These are phyloP conservation scores for Amborella trichopoda DNA, from an alignment of 164 flowering plant species.

Conservation along the genomic window DNA sequence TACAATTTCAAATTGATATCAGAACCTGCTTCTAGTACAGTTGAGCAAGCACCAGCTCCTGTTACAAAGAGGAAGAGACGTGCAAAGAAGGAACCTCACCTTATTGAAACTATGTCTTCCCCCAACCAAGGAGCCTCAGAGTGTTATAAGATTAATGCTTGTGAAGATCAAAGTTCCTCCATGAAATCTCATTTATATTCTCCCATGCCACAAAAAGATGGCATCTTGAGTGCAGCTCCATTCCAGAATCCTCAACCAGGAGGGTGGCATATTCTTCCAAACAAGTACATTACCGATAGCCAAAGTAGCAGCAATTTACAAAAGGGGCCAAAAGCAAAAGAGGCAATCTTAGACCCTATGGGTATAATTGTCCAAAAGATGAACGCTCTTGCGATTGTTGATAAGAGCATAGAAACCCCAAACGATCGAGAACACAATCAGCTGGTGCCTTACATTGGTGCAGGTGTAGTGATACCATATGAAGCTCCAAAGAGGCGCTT, in stretches of 20 bases:
- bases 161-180: no score
- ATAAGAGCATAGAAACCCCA: conserved; percentile 7
- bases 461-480: conserved; percentile 54
- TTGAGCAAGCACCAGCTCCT: no score
- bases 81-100: conserved; percentile 17
- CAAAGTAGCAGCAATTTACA: conserved; percentile 2
- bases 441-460: conserved; percentile 43
- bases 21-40: no score
- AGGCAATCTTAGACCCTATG: conserved; percentile 15
- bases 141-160: no score
- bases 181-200: no score
- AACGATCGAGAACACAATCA: conserved; percentile 24
- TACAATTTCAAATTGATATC: no score
- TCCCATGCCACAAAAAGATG: no score
- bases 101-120: not conserved
- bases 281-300: not conserved
- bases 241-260: not conserved
- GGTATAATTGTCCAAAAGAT: conserved; percentile 31
- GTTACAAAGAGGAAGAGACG: conserved; percentile 30
- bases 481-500: conserved; percentile 35
- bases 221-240: conserved; percentile 2
- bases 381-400: conserved; percentile 26
- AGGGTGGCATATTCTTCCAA: not conserved
- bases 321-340: conserved; percentile 25
- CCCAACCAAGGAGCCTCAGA: no score